Base-by-base conservation (phyloP, 177 flowering plant species). In the Vitis hybrid region DNA sequence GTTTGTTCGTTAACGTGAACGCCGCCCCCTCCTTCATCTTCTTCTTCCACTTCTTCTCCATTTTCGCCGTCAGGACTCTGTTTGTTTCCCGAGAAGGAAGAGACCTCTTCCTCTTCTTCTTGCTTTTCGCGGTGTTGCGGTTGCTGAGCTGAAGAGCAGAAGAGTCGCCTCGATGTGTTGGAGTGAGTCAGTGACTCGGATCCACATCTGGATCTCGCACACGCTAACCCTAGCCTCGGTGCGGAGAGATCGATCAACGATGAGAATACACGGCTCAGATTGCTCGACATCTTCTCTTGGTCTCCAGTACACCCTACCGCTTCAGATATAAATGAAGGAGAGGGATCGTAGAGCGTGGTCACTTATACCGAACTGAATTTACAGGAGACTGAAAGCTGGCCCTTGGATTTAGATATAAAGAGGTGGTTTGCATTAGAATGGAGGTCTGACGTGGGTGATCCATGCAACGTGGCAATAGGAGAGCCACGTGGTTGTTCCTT, bases 1-100 rank as follows among this genome's bases (percentile, higher is more conserved):
- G 93, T 88, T 70, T 76, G 69, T 61, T 79, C 73, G 32, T 91
- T 88, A 50, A 86, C 79, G 18, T 60, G 49, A 27, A 60, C 72
- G 0, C 70, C 92, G 5, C 52, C 82, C 57, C 71, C 75, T 8
- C 52, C 50, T 11, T 62, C 64, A 0, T 60, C 64, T 24, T 57
- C 69, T 52, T 56, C 66, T 2, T 60, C 50, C 30, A 11, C 66
- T 48, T 57, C 62, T 12, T 46, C 64, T 63, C 52, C 54, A 4
- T 51, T 61, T 24, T 24, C 60, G 11, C 63, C 32, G 59, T 11
- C 13, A 14, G 15, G 4, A 9, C 32, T 61, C 68, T 46, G 56
- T 56, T 46, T 60, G 72, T 2, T 66, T 70, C 10, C 58, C 66
- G 19, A 7, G 66, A 19, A 46, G 54, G 9, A 1, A 18, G 56